Percentiles rank a stretch among this genome's conserved stretches.
These are phyloP conservation scores for Quercus alba DNA, from an alignment of 306 rosid species.

Conservation along the genomic window DNA sequence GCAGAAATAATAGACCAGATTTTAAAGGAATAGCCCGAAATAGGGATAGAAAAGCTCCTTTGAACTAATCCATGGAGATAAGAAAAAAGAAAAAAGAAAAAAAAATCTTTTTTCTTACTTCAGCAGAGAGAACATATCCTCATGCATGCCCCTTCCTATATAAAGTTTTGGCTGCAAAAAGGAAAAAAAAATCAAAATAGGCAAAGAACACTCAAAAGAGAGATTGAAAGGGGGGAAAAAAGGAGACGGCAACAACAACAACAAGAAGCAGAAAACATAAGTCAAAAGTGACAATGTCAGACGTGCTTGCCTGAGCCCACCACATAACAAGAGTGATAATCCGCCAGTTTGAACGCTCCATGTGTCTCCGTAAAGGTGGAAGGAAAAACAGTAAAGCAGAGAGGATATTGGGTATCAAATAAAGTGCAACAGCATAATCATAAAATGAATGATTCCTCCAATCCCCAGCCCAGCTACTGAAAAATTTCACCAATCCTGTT, in stretches of 20 bases:
- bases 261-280: slow-evolving; percentile 1
- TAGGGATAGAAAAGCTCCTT: background rate
- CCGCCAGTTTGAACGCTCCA: slow-evolving; percentile 79
- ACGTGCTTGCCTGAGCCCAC: slow-evolving; percentile 93
- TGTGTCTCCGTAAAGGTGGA: slow-evolving; percentile 68
- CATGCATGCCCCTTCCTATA: slow-evolving; percentile 93
- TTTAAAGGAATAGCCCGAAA: background rate
- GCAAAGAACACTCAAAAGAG: slow-evolving; percentile 2
- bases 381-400: slow-evolving; percentile 78
- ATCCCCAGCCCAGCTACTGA: slow-evolving; percentile 82
- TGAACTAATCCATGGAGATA: background rate
- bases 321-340: slow-evolving; percentile 73
- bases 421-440: slow-evolving; percentile 61
- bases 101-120: slow-evolving; percentile 52
- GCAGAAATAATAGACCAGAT: background rate
- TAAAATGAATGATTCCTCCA: slow-evolving; percentile 73
- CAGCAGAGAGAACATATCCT: slow-evolving; percentile 68
- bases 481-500: slow-evolving; percentile 62
- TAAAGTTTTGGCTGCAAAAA: slow-evolving; percentile 86
- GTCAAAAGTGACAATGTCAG: slow-evolving; percentile 3
- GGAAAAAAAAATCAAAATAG: slow-evolving; percentile 31
- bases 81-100: slow-evolving; percentile 1
- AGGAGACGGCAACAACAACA: slow-evolving; percentile 6
- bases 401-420: slow-evolving; percentile 74
- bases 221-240: slow-evolving; percentile 7